phyloP scores from a whole-genome alignment of 2,329 filamentous ascomycete species.

The Cercospora zeina region DNA sequence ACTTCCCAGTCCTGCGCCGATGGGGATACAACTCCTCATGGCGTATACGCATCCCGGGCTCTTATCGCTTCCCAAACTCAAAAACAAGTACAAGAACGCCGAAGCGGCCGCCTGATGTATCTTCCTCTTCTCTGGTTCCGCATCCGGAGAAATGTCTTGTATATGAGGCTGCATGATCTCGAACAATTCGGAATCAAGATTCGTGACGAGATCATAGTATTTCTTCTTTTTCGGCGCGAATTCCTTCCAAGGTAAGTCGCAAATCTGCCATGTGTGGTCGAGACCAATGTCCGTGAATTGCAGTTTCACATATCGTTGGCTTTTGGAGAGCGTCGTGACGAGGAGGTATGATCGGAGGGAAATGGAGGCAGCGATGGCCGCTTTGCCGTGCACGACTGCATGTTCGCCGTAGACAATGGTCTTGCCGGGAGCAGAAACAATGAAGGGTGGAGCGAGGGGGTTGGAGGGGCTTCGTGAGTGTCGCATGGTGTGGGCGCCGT shows the following conservation, averaged over 20 bases:
- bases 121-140: constrained; percentile 69
- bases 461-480: constrained; percentile 45
- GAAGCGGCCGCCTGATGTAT: constrained; percentile 79
- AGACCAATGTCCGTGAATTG: constrained; percentile 90
- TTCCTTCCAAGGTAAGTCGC: constrained; percentile 79
- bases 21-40: constrained; percentile 88
- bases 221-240: constrained; percentile 92
- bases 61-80: constrained; percentile 77
- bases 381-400: constrained; percentile 95
- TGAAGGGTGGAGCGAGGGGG: constrained; percentile 80
- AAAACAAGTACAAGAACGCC: constrained; percentile 88
- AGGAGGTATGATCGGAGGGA: constrained; percentile 95
- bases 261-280: constrained; percentile 90
- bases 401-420: constrained; percentile 98
- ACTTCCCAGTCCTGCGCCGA: constrained; percentile 85
- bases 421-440: constrained; percentile 97
- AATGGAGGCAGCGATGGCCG: constrained; percentile 91
- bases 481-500: constrained; percentile 8
- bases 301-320: constrained; percentile 80
- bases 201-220: constrained; percentile 81
- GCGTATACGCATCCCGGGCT: constrained; percentile 85
- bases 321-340: constrained; percentile 91
- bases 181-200: constrained; percentile 79
- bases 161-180: constrained; percentile 79
- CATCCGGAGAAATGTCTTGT: constrained; percentile 64